phyloP scores from a whole-genome alignment of 352 stramenopile genomes.

The Globisporangium paddicum region DNA sequence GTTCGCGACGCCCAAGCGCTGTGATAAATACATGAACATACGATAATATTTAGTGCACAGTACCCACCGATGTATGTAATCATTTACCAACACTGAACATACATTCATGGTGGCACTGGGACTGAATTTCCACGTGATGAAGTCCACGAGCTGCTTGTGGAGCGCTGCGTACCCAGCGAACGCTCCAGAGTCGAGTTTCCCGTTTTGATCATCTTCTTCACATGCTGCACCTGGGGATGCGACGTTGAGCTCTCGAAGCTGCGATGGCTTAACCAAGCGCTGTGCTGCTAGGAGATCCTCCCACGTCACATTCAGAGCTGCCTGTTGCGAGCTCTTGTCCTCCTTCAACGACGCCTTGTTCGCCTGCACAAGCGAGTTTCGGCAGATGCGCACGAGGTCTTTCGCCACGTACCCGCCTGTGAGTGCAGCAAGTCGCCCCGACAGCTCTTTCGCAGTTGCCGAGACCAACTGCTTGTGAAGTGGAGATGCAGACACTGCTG shows the following conservation, averaged over 20 bases:
- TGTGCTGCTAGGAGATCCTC: slow-evolving; percentile 40
- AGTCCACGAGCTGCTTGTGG: slow-evolving; percentile 57
- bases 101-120: slow-evolving; percentile 60
- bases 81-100: slow-evolving; percentile 1
- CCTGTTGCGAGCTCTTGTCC: background rate
- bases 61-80: no score
- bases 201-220: background rate
- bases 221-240: slow-evolving; percentile 33
- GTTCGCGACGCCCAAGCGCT: slow-evolving; percentile 62
- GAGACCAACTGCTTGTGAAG: no score
- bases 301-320: slow-evolving; percentile 25
- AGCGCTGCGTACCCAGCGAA: slow-evolving; percentile 69
- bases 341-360: slow-evolving; percentile 10
- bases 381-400: slow-evolving; percentile 66
- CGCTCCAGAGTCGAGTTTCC: slow-evolving; percentile 4
- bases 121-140: slow-evolving; percentile 63
- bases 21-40: background rate
- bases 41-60: no score
- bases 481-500: no score
- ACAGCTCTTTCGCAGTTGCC: slow-evolving; percentile 5
- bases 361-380: slow-evolving; percentile 44
- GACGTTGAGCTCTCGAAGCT: slow-evolving; percentile 73
- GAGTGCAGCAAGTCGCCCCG: slow-evolving; percentile 39
- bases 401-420: slow-evolving; percentile 79
- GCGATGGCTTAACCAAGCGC: slow-evolving; percentile 60